Conservation (phyloP, 2,329 filamentous ascomycete genomes). For the Fusarium graminum region DNA sequence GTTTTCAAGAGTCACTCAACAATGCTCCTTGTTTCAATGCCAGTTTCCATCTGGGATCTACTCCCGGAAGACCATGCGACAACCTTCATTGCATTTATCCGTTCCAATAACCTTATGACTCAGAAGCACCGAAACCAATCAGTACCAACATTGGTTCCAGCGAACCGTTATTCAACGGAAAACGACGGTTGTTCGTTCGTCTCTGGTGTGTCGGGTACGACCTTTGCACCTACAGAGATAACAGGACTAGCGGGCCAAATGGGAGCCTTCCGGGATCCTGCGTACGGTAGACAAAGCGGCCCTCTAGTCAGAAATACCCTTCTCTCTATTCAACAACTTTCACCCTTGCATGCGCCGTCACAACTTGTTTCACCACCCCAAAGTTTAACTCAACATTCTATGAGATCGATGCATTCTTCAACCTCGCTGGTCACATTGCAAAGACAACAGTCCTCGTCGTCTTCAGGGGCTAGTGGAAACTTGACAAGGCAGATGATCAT, state of each 20-base stretch:
- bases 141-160: constrained; percentile 44
- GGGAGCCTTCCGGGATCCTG: constrained; percentile 41
- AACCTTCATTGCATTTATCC: constrained; percentile 70
- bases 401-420: constrained; percentile 44
- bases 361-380: constrained; percentile 44
- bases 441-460: constrained; percentile 41
- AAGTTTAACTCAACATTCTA: constrained; percentile 31
- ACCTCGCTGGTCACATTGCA: constrained; percentile 45
- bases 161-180: constrained; percentile 40
- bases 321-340: constrained; percentile 40
- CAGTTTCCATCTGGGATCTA: constrained; percentile 71
- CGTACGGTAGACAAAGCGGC: constrained; percentile 34
- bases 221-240: constrained; percentile 51
- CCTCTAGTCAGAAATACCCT: constrained; percentile 23
- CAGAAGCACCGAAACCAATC: constrained; percentile 47
- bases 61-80: constrained; percentile 69
- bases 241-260: constrained; percentile 38
- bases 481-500: constrained; percentile 59
- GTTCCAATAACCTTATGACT: constrained; percentile 67
- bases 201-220: constrained; percentile 53
- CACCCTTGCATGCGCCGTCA: constrained; percentile 33
- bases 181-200: constrained; percentile 50
- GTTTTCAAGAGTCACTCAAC: constrained; percentile 73
- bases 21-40: constrained; percentile 68
- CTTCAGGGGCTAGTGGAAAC: constrained; percentile 39